Conservation (phyloP, 768 basidiomycete species). For the Tubosaeta sp. region DNA sequence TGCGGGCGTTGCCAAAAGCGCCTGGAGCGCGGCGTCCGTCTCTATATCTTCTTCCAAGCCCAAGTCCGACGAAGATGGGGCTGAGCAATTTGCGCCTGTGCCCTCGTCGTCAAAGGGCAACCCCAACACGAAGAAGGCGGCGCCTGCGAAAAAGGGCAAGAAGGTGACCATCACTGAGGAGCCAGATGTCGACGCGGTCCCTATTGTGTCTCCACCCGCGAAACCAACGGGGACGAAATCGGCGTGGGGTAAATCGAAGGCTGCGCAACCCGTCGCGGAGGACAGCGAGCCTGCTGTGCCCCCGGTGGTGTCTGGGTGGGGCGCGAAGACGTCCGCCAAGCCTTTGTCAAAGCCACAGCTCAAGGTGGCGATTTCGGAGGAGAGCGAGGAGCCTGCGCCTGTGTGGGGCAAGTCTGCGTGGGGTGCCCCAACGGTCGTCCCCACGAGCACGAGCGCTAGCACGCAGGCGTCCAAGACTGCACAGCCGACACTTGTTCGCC, state of each 20-base stretch:
- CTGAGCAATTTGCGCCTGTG: not conserved
- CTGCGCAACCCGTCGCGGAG: conserved; percentile 5
- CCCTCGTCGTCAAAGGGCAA: conserved; percentile 6
- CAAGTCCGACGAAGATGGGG: conserved; percentile 1
- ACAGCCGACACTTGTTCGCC: conserved; percentile 7
- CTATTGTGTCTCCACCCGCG: conserved; percentile 7
- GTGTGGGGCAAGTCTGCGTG: conserved; percentile 7
- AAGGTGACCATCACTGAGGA: conserved; percentile 26
- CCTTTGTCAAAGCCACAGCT: conserved; percentile 14
- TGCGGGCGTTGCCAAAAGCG: conserved; percentile 9
- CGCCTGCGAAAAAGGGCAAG: conserved; percentile 19
- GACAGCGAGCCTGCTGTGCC: not conserved
- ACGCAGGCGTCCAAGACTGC: conserved; percentile 12
- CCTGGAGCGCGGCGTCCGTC: conserved; percentile 5
- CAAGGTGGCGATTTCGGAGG: conserved; percentile 18
- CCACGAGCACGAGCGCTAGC: not conserved
- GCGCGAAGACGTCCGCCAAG: conserved; percentile 11
- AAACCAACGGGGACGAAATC: conserved; percentile 13
- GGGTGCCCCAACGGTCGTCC: too few species aligned
- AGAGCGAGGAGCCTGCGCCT: conserved; percentile 9
- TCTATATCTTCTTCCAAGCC: conserved; percentile 3
- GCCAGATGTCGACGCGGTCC: conserved; percentile 24
- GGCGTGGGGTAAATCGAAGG: conserved; percentile 24
- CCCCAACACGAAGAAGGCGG: conserved; percentile 11
- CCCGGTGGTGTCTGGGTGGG: conserved; percentile 3